These are phyloP conservation scores for Lactuca sativa DNA, from an alignment of 129 eudicot species.

Conservation along the genomic window DNA sequence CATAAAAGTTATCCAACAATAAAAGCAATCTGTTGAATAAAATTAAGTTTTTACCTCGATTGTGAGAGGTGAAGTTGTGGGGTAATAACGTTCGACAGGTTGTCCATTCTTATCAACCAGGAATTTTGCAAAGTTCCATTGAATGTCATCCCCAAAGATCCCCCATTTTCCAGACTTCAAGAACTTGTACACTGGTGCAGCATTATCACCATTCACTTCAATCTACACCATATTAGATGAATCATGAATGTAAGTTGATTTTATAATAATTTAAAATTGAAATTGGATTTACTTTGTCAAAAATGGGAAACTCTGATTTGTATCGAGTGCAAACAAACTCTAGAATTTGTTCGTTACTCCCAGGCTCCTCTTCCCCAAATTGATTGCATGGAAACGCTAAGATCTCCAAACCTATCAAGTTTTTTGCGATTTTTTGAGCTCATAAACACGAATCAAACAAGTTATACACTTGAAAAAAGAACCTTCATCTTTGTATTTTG, in stretches of 20 bases:
- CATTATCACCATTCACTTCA: conserved; percentile 74
- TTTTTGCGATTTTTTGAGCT: neutral
- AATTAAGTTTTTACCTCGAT: conserved; percentile 52
- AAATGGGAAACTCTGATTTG: conserved; percentile 81
- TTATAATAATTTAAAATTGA: neutral
- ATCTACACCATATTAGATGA: conserved; percentile 30
- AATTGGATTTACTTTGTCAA: conserved; percentile 59
- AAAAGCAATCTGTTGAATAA: neutral
- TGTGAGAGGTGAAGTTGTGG: conserved; percentile 89
- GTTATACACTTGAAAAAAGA: conserved; percentile 2
- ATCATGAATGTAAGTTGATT: too few species aligned
- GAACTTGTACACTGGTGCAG: conserved; percentile 74
- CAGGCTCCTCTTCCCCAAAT: conserved; percentile 92
- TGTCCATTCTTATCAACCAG: conserved; percentile 68
- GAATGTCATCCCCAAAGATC: conserved; percentile 64
- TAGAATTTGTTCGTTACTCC: conserved; percentile 63
- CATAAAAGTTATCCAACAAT: neutral
- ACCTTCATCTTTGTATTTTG: conserved; percentile 83
- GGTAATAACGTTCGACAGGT: conserved; percentile 78
- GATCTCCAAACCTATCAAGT: conserved; percentile 65
- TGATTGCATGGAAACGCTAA: conserved; percentile 96
- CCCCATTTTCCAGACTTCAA: conserved; percentile 82
- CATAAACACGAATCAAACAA: conserved; percentile 4
- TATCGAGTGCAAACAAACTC: conserved; percentile 86
- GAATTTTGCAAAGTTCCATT: conserved; percentile 92